Conservation (phyloP, 1,284 basidiomycete species). For the Melampsora occidentalis region DNA sequence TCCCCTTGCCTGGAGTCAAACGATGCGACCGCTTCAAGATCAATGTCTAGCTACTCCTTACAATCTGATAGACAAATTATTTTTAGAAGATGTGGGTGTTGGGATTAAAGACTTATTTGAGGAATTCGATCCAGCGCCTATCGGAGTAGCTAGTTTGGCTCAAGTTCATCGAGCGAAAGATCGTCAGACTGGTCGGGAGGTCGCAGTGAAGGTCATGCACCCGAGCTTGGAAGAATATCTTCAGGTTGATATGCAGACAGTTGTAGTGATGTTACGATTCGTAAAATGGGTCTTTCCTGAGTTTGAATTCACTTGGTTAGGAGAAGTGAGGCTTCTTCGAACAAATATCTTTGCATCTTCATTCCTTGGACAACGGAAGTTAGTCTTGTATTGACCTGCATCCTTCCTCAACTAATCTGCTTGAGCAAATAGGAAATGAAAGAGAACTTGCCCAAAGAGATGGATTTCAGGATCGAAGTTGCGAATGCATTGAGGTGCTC, state of each 20-base stretch:
- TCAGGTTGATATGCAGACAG: constrained; percentile 70
- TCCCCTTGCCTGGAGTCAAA: constrained; percentile 69
- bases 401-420: neutral
- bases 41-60: constrained; percentile 72
- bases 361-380: too few species aligned
- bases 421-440: constrained; percentile 71
- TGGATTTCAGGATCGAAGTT: constrained; percentile 82
- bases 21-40: constrained; percentile 68
- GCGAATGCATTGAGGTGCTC: constrained; percentile 71
- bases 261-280: constrained; percentile 61
- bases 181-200: constrained; percentile 66
- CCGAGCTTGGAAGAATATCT: constrained; percentile 91
- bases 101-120: constrained; percentile 64
- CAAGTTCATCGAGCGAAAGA: constrained; percentile 88
- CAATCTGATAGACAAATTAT: constrained; percentile 67
- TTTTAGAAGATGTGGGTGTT: constrained; percentile 69
- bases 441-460: constrained; percentile 70
- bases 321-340: constrained; percentile 43
- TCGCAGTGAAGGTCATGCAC: constrained; percentile 98
- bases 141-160: constrained; percentile 88
- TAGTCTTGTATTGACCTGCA: neutral
- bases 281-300: constrained; percentile 78
- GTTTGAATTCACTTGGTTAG: constrained; percentile 91
- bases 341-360: neutral
- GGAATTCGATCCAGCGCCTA: constrained; percentile 81